phyloP scores from a whole-genome alignment of 768 basidiomycete species.

The Suillus plorans region DNA sequence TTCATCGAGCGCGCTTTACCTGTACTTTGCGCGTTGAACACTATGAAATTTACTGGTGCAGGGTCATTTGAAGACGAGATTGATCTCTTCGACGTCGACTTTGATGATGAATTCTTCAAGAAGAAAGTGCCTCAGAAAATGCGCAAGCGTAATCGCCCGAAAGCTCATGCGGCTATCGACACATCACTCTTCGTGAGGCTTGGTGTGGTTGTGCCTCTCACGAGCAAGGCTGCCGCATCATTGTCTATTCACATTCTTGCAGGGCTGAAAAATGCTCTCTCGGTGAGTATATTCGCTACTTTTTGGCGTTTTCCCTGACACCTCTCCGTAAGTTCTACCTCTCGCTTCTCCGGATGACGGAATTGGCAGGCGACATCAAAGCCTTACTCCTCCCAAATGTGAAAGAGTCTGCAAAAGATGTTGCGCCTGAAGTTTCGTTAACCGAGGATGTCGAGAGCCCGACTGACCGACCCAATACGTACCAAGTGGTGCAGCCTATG shows the following conservation, averaged over 20 bases:
- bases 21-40: conserved; percentile 20
- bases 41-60: neutral
- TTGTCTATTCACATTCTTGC: conserved; percentile 18
- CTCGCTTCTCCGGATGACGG: conserved; percentile 18
- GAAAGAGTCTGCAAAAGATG: conserved; percentile 1
- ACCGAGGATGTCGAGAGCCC: neutral
- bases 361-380: conserved; percentile 8
- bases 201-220: conserved; percentile 25
- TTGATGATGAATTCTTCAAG: conserved; percentile 5
- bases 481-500: conserved; percentile 53
- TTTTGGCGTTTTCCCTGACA: neutral
- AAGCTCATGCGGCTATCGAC: conserved; percentile 21
- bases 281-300: conserved; percentile 22
- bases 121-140: conserved; percentile 30
- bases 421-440: neutral
- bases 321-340: conserved; percentile 23
- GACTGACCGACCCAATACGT: conserved; percentile 24
- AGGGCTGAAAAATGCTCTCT: conserved; percentile 26
- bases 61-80: neutral
- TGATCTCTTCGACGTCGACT: conserved; percentile 7
- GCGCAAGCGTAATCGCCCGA: conserved; percentile 18
- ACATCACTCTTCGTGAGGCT: conserved; percentile 30
- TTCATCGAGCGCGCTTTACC: conserved; percentile 24
- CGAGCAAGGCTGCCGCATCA: conserved; percentile 16
- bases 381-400: conserved; percentile 6